Conservation (phyloP, 805 yeast species). For the Hanseniaspora mollemarum region DNA sequence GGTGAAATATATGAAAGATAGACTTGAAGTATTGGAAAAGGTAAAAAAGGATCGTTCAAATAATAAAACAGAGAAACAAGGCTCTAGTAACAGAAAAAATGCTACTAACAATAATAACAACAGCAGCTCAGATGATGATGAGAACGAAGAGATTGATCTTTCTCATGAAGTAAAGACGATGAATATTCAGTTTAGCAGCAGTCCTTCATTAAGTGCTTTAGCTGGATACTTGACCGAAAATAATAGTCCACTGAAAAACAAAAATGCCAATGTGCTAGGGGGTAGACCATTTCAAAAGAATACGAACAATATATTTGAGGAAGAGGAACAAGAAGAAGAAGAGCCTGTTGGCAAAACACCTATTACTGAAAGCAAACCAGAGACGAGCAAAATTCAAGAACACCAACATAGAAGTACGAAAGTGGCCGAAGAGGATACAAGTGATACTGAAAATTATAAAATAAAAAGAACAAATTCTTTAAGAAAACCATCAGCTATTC, state of each 20-base stretch:
- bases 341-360: not conserved
- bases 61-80: not conserved
- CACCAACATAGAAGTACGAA: too few relatives aligned
- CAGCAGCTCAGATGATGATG: constrained; percentile 1
- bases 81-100: not conserved
- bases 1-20: constrained; percentile 7
- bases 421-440: too few relatives aligned
- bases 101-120: not conserved
- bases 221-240: constrained; percentile 34
- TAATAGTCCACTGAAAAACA: constrained; percentile 20
- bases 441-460: constrained; percentile 6
- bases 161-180: constrained; percentile 11
- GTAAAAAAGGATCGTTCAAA: not conserved
- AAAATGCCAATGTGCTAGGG: constrained; percentile 21
- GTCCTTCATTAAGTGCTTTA: constrained; percentile 36
- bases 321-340: constrained; percentile 16
- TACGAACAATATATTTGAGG: constrained; percentile 18
- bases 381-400: not conserved
- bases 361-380: not conserved
- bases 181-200: constrained; percentile 31
- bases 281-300: constrained; percentile 18
- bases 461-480: not conserved
- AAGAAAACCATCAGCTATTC: not conserved
- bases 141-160: not conserved
- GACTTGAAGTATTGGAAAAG: not conserved